These are phyloP conservation scores for Cercospora brassicicola DNA, from an alignment of 2,329 filamentous ascomycete genomes.

Conservation along the genomic window DNA sequence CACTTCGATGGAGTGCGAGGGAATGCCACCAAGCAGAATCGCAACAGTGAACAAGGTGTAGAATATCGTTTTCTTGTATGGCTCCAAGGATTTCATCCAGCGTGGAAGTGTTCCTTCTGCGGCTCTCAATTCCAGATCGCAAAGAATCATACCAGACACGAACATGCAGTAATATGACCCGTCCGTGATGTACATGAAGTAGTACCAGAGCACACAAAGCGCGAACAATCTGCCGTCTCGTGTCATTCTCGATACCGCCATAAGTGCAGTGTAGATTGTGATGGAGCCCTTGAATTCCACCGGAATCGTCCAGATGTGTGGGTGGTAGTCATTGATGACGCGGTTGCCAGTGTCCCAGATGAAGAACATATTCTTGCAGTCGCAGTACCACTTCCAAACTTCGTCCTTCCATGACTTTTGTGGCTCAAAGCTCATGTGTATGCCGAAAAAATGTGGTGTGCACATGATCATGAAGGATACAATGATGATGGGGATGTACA, in stretches of 20 bases:
- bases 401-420: conserved; percentile 51
- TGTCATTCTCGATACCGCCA: conserved; percentile 59
- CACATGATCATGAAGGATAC: conserved; percentile 58
- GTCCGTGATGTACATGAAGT: conserved; percentile 68
- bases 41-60: conserved; percentile 55
- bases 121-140: conserved; percentile 61
- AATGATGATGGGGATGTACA: conserved; percentile 55
- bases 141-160: conserved; percentile 60
- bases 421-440: conserved; percentile 28
- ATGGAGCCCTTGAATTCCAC: conserved; percentile 65
- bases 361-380: conserved; percentile 70
- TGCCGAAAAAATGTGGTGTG: conserved; percentile 55
- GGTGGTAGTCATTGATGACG: conserved; percentile 60
- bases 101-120: conserved; percentile 53
- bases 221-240: conserved; percentile 57
- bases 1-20: conserved; percentile 54
- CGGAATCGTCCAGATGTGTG: conserved; percentile 64
- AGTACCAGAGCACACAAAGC: conserved; percentile 56
- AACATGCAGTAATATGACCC: conserved; percentile 64
- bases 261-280: conserved; percentile 58
- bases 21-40: conserved; percentile 62
- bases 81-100: conserved; percentile 50
- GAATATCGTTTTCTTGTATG: conserved; percentile 54
- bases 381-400: conserved; percentile 53
- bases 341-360: conserved; percentile 60